A percentile compares a stretch with the other conserved stretches of the same genome.
Conservation (phyloP, 306 rosid species). For the Prunus mira region DNA sequence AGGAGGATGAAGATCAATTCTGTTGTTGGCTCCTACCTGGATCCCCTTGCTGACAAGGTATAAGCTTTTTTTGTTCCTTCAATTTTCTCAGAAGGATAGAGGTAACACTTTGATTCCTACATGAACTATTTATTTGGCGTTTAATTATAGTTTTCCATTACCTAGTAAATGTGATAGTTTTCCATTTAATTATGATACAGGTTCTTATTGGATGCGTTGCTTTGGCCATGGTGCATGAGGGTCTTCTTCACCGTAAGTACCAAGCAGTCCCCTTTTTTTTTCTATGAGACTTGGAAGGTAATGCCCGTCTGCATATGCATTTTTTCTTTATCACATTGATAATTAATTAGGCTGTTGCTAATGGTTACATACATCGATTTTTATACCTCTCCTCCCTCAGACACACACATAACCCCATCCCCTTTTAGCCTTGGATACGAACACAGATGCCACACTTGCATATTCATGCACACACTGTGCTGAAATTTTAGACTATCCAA, state of each 20-base stretch:
- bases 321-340: background rate
- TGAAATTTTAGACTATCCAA: background rate
- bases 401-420: too few relatives aligned
- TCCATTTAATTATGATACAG: constrained; percentile 35
- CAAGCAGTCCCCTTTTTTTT: constrained; percentile 26
- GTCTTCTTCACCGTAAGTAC: constrained; percentile 91
- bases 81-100: background rate
- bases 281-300: background rate
- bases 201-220: constrained; percentile 94
- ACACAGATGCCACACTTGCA: background rate
- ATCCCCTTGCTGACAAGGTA: constrained; percentile 98
- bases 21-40: constrained; percentile 95
- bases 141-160: background rate
- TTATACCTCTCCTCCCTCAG: too few relatives aligned
- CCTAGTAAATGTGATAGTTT: background rate
- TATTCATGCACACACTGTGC: background rate
- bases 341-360: background rate
- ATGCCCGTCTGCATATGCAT: background rate
- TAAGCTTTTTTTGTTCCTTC: background rate
- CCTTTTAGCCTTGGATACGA: background rate
- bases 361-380: too few relatives aligned
- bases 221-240: constrained; percentile 78
- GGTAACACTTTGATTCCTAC: background rate
- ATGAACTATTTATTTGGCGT: background rate
- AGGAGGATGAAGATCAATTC: constrained; percentile 90